Base-by-base conservation (phyloP, 257 asterid species). In the Solanum clarkiae region DNA sequence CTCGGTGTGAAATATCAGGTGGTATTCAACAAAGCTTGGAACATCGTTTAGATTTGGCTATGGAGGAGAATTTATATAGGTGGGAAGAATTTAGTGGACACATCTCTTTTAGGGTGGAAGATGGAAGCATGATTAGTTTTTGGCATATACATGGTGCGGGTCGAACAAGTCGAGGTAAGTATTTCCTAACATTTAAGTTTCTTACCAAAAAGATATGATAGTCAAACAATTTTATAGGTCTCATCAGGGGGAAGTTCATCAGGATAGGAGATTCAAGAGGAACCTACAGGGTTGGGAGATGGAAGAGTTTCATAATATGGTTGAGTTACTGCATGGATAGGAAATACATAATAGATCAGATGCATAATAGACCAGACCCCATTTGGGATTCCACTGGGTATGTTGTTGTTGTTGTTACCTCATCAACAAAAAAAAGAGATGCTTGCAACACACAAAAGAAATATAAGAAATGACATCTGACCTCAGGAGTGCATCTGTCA, bases 401-500 rank as follows among this genome's bases (percentile, higher is more conserved):
- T 29, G 2, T 1, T 29, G 32, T 26, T 26, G 26, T 26, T 26
- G 26, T 29, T 29, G 32, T 29, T 70, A 70, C 54, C 54, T 42
- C 20, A 42, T 40, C 29, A 70, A 40, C 18, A 42, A n/a, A 60
- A 36, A 66, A 40, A 42, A 70, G 16, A 66, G 17, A 82, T 55
- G 55, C 59, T 17, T 79, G 68, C 82, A 85, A 71, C 66, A 20
- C 85, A 32, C 12, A 16, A 53, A 69, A 18, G n/a, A 62, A 74
- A 22, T 10, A 69, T 49, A 17, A 56, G 85, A 82, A n/a, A 80
- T 69, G 84, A 85, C 56, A 89, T 85, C 91, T 84, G 68, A 94
- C 98, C 98, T 93, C 90, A 95, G 90, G 86, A 95, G 89, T 80
- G 94, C 92, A 90, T 95, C 95, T 82, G 92, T 92, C 65, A 95